Conservation (phyloP, 2,329 filamentous ascomycete genomes). For the Ramularia endophylla region DNA sequence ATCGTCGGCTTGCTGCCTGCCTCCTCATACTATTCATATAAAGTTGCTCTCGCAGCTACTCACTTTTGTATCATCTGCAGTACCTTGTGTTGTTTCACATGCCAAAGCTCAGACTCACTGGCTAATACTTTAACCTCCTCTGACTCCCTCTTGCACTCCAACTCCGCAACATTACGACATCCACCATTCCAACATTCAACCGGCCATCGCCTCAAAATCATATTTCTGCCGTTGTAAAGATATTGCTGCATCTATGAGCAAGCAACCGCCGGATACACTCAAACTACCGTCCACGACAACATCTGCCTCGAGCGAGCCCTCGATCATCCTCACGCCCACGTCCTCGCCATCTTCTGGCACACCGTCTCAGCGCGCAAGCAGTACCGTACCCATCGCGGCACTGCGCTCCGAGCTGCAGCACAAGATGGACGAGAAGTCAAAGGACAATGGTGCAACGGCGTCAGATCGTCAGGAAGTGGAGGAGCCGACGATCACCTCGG, state of each 20-base stretch:
- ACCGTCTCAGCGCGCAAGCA: conserved; percentile 9
- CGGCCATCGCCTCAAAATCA: too few relatives aligned
- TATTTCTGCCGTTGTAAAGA: conserved; percentile 48
- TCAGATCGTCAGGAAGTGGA: conserved; percentile 9
- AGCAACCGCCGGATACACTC: conserved; percentile 20
- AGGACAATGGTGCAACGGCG: conserved; percentile 15
- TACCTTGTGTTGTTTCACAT: too few relatives aligned
- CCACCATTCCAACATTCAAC: too few relatives aligned
- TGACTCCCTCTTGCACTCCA: too few relatives aligned
- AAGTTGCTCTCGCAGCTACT: too few relatives aligned
- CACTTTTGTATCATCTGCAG: too few relatives aligned
- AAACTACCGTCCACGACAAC: conserved; percentile 11
- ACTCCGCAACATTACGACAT: too few relatives aligned
- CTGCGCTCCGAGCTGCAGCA: conserved; percentile 14
- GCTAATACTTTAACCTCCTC: too few relatives aligned
- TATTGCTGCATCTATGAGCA: conserved; percentile 48
- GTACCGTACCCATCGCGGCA: conserved; percentile 11
- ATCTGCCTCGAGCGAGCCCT: conserved; percentile 13
- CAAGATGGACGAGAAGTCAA: conserved; percentile 24
- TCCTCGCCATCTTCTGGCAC: conserved; percentile 22
- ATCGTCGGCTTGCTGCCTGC: too few relatives aligned
- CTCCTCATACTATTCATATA: too few relatives aligned
- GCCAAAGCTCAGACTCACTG: too few relatives aligned
- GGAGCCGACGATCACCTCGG: conserved; percentile 10
- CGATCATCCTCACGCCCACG: conserved; percentile 19